Evolutionary conservation across 73 alveolate species (phyloP).

Genomic region (Breviolum minutum): DNA sequence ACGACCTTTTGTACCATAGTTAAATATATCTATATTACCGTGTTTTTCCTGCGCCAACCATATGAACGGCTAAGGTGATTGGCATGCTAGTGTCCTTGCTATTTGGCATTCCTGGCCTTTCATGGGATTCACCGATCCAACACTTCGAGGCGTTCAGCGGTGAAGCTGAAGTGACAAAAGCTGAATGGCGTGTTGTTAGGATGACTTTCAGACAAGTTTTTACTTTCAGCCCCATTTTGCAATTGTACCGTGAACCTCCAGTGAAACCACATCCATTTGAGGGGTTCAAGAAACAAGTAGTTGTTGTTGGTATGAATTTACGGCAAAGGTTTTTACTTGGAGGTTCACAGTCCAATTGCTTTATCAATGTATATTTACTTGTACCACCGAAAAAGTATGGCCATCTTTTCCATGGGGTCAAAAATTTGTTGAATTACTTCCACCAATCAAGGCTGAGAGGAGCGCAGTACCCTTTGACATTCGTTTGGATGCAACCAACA

Average conservation of each 20-base stretch:
- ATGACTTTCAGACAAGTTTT: not conserved
- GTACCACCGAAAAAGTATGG: too few relatives aligned
- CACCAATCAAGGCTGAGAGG: not conserved
- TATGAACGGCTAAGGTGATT: not conserved
- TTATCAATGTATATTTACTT: too few relatives aligned
- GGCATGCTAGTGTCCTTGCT: not conserved
- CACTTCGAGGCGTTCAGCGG: not conserved
- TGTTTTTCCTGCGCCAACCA: not conserved
- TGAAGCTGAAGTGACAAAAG: too few relatives aligned
- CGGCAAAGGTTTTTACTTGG: too few relatives aligned
- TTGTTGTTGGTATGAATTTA: not conserved
- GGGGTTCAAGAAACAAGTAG: too few relatives aligned
- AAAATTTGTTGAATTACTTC: too few relatives aligned
- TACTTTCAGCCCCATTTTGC: too few relatives aligned
- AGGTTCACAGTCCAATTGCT: too few relatives aligned
- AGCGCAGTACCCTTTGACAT: not conserved
- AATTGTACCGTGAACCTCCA: too few relatives aligned
- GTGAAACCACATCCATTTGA: too few relatives aligned
- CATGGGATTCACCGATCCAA: not conserved
- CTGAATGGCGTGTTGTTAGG: not conserved
- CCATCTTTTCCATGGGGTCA: too few relatives aligned
- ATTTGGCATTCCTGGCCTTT: not conserved
- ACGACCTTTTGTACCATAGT: not conserved
- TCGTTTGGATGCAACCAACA: not conserved
- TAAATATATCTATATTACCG: not conserved